Evolutionary conservation across 2,329 filamentous ascomycete genomes (phyloP).

Genomic region (Hymenoscyphus occultus): DNA sequence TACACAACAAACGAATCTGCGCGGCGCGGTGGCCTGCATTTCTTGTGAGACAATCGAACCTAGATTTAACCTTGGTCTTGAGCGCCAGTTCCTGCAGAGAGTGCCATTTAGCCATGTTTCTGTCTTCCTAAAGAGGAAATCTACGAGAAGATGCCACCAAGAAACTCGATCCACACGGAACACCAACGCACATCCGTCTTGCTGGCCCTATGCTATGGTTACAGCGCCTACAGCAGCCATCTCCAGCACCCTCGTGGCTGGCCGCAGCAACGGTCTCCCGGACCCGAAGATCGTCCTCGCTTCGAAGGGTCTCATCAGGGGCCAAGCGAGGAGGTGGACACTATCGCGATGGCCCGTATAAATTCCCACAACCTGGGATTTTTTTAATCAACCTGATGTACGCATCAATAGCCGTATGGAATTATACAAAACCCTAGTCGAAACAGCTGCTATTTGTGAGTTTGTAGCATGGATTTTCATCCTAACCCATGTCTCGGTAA

Average conservation of each 20-base stretch:
- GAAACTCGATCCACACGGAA: background rate
- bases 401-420: background rate
- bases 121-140: background rate
- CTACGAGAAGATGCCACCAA: background rate
- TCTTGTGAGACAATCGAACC: background rate
- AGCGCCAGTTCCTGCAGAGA: background rate
- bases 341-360: background rate
- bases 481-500: background rate
- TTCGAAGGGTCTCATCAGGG: background rate
- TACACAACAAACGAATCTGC: background rate
- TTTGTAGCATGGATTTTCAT: conserved; percentile 6
- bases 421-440: background rate
- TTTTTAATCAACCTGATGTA: background rate
- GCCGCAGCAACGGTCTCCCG: background rate
- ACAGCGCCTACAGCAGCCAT: background rate
- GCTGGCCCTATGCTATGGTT: background rate
- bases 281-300: conserved; percentile 5
- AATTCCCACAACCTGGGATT: background rate
- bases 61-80: background rate
- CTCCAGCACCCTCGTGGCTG: background rate
- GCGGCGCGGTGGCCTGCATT: background rate
- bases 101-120: background rate
- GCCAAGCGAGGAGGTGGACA: background rate
- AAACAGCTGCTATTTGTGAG: background rate
- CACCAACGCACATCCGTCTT: background rate